Evolutionary conservation across 768 basidiomycete genomes (phyloP).

Genomic region (Mrakia hoshinonis): DNA sequence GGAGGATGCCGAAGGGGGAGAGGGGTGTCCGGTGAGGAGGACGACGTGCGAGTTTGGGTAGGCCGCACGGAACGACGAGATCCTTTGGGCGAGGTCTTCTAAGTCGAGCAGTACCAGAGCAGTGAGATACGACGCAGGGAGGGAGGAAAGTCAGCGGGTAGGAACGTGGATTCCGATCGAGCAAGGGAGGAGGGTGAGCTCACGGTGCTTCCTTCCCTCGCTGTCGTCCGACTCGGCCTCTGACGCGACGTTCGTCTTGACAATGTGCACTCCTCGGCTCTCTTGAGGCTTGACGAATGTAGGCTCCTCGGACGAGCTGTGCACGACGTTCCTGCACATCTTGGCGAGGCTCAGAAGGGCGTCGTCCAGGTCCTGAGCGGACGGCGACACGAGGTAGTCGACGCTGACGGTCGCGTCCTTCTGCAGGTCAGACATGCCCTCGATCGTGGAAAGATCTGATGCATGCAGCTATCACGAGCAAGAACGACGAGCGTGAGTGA

Average conservation of each 20-base stretch:
- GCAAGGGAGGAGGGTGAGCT: not conserved
- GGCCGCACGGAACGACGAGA: constrained; percentile 42
- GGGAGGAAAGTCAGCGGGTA: constrained; percentile 42
- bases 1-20: constrained; percentile 50
- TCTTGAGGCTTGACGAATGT: too few species aligned
- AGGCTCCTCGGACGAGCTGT: not conserved
- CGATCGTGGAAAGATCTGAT: not conserved
- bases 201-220: constrained; percentile 8
- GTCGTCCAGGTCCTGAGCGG: not conserved
- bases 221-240: not conserved
- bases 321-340: constrained; percentile 8
- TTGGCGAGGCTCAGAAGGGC: not conserved
- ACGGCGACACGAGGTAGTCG: constrained; percentile 14
- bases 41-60: constrained; percentile 43
- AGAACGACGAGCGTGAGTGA: not conserved
- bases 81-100: constrained; percentile 19
- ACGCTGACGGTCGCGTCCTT: not conserved
- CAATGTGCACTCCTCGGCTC: not conserved
- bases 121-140: constrained; percentile 32
- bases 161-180: too few species aligned
- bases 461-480: constrained; percentile 13
- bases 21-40: constrained; percentile 54
- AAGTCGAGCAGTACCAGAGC: not conserved
- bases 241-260: constrained; percentile 11
- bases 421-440: not conserved